phyloP scores from a whole-genome alignment of 495 filamentous ascomycete genomes.

The Staphylotrichum tortipilum region DNA sequence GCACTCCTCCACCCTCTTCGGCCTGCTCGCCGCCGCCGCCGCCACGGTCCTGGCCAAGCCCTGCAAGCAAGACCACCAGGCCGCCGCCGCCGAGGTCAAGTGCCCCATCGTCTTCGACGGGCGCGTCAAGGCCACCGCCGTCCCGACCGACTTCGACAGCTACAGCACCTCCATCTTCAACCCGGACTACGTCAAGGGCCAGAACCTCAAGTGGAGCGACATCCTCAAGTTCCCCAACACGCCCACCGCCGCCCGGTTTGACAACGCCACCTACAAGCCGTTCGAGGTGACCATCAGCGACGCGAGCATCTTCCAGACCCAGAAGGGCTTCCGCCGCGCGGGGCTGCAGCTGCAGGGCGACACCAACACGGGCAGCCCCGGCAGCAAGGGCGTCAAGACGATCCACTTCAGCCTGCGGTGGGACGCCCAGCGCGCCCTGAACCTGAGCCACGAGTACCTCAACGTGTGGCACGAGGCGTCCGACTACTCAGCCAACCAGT shows the following conservation, averaged over 20 bases:
- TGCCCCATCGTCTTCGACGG: conserved; percentile 41
- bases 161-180: conserved; percentile 35
- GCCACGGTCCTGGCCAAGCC: neutral
- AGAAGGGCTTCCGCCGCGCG: conserved; percentile 48
- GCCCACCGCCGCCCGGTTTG: conserved; percentile 34
- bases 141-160: conserved; percentile 35
- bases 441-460: conserved; percentile 49
- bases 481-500: conserved; percentile 48
- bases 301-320: conserved; percentile 45
- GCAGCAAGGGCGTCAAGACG: conserved; percentile 39
- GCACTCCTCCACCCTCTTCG: conserved; percentile 14
- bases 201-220: conserved; percentile 36
- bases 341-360: conserved; percentile 44
- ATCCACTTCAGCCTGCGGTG: conserved; percentile 47
- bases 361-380: conserved; percentile 40
- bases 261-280: conserved; percentile 28
- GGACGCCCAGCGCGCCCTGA: conserved; percentile 39
- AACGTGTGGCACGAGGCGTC: conserved; percentile 48
- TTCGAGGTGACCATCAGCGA: conserved; percentile 45
- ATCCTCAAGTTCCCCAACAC: conserved; percentile 37
- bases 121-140: conserved; percentile 24
- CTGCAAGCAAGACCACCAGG: no score
- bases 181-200: conserved; percentile 39
- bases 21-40: conserved; percentile 1
- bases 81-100: conserved; percentile 20